These are phyloP conservation scores for Boletus pseudopeckii DNA, from an alignment of 768 basidiomycete species.

Conservation along the genomic window DNA sequence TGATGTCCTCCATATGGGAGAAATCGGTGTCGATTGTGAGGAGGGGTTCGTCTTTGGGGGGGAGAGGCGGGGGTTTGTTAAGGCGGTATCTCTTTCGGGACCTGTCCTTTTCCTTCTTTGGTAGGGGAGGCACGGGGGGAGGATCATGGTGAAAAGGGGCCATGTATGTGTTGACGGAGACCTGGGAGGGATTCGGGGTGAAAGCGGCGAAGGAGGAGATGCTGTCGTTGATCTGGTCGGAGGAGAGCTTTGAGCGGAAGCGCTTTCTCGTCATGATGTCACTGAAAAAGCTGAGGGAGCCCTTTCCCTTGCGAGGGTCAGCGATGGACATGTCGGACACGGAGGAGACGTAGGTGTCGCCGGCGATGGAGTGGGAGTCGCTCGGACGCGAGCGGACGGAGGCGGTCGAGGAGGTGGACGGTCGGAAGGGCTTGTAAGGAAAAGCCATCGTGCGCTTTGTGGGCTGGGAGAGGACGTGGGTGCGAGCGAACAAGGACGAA, in stretches of 20 bases:
- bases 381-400: conserved; percentile 28
- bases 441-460: conserved; percentile 22
- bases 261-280: conserved; percentile 41
- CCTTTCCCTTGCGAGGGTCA: conserved; percentile 45
- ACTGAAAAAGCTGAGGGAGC: conserved; percentile 40
- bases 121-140: conserved; percentile 3
- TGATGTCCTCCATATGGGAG: conserved; percentile 78
- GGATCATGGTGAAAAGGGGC: background rate
- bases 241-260: conserved; percentile 39
- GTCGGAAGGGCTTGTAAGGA: conserved; percentile 30
- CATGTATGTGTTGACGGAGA: conserved; percentile 23
- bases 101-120: conserved; percentile 31
- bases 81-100: conserved; percentile 18
- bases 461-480: conserved; percentile 15
- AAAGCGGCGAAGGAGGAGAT: conserved; percentile 36
- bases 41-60: conserved; percentile 28
- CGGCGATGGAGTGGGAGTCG: conserved; percentile 28
- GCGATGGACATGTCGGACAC: conserved; percentile 35
- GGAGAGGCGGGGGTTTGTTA: conserved; percentile 19
- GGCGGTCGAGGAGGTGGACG: conserved; percentile 33
- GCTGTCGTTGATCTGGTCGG: conserved; percentile 26
- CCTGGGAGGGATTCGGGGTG: conserved; percentile 35
- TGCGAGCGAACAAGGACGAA: background rate
- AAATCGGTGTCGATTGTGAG: conserved; percentile 28
- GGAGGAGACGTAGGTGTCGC: conserved; percentile 29